Percentiles rank a stretch among this genome's conserved stretches.
Evolutionary conservation across 768 basidiomycete genomes (phyloP).

Genomic region (Xerocomellus amylosporus): DNA sequence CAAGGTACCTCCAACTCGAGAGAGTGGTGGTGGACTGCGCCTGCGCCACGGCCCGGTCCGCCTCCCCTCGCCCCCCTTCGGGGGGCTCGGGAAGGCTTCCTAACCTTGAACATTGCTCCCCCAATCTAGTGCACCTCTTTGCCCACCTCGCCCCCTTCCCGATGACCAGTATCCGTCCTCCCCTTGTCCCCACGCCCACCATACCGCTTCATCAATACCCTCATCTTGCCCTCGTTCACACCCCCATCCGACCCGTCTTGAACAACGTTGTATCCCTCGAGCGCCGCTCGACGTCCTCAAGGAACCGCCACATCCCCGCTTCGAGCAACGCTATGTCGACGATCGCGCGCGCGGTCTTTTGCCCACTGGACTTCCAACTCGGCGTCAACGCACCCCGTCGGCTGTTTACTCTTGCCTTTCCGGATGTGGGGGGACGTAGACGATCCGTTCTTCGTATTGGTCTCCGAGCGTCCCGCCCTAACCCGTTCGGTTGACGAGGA

Average conservation of each 20-base stretch:
- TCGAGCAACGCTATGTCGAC: constrained; percentile 69
- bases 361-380: constrained; percentile 72
- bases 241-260: constrained; percentile 59
- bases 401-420: constrained; percentile 23
- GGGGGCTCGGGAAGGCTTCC: too few relatives aligned
- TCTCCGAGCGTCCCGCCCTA: constrained; percentile 17
- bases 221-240: constrained; percentile 62
- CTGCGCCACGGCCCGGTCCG: too few relatives aligned
- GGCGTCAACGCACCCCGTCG: constrained; percentile 39
- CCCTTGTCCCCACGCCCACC: neutral
- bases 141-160: constrained; percentile 87
- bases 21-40: too few relatives aligned
- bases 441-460: constrained; percentile 52
- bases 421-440: constrained; percentile 76
- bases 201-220: constrained; percentile 36
- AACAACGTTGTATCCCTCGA: constrained; percentile 67
- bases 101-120: too few relatives aligned
- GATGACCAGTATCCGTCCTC: constrained; percentile 47
- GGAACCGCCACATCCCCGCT: constrained; percentile 66
- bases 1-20: too few relatives aligned
- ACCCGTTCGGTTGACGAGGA: constrained; percentile 23
- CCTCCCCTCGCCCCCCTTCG: too few relatives aligned
- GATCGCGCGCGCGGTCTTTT: constrained; percentile 67
- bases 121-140: constrained; percentile 79
- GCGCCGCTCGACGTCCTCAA: constrained; percentile 50